Evolutionary conservation across 768 basidiomycete genomes (phyloP).

Genomic region (Kwoniella botswanensis): DNA sequence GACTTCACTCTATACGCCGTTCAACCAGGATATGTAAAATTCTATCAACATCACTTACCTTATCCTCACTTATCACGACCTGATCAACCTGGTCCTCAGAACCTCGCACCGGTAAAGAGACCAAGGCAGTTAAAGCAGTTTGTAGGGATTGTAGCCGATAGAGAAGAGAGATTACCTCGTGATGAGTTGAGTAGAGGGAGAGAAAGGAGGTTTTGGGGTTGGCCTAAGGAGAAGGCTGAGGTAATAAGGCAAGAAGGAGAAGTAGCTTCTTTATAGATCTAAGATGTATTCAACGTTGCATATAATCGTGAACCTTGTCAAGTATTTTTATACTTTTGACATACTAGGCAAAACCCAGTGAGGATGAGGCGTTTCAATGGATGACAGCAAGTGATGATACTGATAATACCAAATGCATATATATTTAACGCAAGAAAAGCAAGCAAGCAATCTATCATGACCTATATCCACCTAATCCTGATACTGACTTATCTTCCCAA

Average conservation of each 20-base stretch:
- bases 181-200: constrained; percentile 75
- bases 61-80: constrained; percentile 37
- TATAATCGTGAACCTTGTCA: too few relatives aligned
- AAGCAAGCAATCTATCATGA: constrained; percentile 1
- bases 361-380: too few relatives aligned
- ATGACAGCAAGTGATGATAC: neutral
- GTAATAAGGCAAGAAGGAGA: neutral
- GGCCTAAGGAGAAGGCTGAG: constrained; percentile 22
- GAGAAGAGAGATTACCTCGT: constrained; percentile 84
- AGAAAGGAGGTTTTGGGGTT: constrained; percentile 73
- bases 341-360: too few relatives aligned
- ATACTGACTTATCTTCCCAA: neutral
- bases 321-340: too few relatives aligned
- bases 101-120: constrained; percentile 55
- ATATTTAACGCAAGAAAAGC: neutral
- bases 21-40: constrained; percentile 89
- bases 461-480: neutral
- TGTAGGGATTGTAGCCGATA: constrained; percentile 79
- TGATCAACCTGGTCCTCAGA: constrained; percentile 52
- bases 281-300: too few relatives aligned
- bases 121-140: constrained; percentile 52
- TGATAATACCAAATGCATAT: constrained; percentile 2
- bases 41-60: constrained; percentile 65
- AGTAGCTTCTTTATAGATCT: neutral
- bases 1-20: constrained; percentile 94